A percentile compares a stretch with the other conserved stretches of the same genome.
Evolutionary conservation across 2,329 filamentous ascomycete genomes (phyloP).

Genomic region (Colletotrichum tabaci): DNA sequence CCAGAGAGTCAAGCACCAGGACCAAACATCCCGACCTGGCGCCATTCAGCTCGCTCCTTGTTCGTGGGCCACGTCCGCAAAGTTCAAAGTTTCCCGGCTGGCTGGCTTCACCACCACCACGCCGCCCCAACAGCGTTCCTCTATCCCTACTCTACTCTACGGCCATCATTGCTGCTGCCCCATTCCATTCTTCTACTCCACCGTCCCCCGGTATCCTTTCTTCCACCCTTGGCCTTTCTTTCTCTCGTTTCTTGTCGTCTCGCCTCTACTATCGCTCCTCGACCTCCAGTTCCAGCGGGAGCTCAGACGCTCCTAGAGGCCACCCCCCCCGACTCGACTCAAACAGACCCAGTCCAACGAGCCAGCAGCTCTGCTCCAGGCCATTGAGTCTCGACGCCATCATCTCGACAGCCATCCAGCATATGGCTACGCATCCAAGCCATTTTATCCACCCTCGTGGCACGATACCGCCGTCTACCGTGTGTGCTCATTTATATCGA

Average conservation of each 20-base stretch:
- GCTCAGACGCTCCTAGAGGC: background rate
- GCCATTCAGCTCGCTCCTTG: background rate
- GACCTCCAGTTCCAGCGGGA: no score
- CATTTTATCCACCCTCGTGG: constrained; percentile 12
- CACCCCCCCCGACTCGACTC: background rate
- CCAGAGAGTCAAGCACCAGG: background rate
- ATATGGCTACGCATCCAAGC: constrained; percentile 25
- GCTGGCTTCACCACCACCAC: no score
- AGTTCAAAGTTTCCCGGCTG: background rate
- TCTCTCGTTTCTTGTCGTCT: constrained; percentile 10
- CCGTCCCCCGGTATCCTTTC: constrained; percentile 3
- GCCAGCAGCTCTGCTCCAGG: background rate
- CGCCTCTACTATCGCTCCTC: constrained; percentile 2
- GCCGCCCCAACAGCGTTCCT: background rate
- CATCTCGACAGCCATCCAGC: background rate
- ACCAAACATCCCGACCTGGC: constrained; percentile 1
- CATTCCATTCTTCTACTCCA: constrained; percentile 31
- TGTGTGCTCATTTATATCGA: no score
- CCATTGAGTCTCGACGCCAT: constrained; percentile 4
- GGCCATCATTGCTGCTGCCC: background rate
- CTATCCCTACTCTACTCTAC: constrained; percentile 4
- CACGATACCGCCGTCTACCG: constrained; percentile 10
- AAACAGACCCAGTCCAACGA: background rate
- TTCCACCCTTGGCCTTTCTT: constrained; percentile 1
- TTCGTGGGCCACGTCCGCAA: background rate